These are phyloP conservation scores for Prunella vulgaris DNA, from an alignment of 257 asterid species.

Conservation along the genomic window DNA sequence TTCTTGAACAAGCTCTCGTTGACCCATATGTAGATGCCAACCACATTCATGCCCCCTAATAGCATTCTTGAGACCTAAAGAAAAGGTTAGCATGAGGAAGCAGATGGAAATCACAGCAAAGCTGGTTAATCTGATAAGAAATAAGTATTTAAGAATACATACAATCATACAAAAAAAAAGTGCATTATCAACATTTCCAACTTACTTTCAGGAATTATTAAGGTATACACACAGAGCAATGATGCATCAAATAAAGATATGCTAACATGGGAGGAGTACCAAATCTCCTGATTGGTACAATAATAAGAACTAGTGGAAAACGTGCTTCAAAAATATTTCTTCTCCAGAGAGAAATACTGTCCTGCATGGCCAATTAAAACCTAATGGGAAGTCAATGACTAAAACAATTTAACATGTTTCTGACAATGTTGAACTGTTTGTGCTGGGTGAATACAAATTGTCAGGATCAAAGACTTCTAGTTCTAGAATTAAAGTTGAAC, in stretches of 20 bases:
- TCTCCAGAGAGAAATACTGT: neutral
- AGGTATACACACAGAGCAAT: neutral
- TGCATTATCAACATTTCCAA: conserved; percentile 6
- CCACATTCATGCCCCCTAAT: conserved; percentile 84
- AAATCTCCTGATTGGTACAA: neutral
- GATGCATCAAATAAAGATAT: neutral
- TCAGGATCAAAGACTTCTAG: neutral
- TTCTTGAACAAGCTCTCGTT: conserved; percentile 79
- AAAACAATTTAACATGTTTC: neutral
- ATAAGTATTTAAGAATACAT: neutral
- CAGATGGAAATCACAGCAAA: conserved; percentile 7
- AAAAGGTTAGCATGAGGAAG: conserved; percentile 3
- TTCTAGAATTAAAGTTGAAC: neutral
- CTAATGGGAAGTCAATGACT: neutral
- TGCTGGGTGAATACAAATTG: neutral
- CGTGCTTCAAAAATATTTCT: neutral
- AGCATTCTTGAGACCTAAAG: conserved; percentile 89
- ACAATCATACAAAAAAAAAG: conserved; percentile 4
- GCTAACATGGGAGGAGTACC: neutral
- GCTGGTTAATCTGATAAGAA: neutral
- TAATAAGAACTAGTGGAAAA: neutral
- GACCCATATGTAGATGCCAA: conserved; percentile 85
- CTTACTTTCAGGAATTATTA: conserved; percentile 1
- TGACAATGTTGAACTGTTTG: neutral
- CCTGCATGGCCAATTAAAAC: neutral